A percentile compares a stretch with the other conserved stretches of the same genome.
These are phyloP conservation scores for Globisporangium nodosum DNA, from an alignment of 352 stramenopile genomes.

Conservation along the genomic window DNA sequence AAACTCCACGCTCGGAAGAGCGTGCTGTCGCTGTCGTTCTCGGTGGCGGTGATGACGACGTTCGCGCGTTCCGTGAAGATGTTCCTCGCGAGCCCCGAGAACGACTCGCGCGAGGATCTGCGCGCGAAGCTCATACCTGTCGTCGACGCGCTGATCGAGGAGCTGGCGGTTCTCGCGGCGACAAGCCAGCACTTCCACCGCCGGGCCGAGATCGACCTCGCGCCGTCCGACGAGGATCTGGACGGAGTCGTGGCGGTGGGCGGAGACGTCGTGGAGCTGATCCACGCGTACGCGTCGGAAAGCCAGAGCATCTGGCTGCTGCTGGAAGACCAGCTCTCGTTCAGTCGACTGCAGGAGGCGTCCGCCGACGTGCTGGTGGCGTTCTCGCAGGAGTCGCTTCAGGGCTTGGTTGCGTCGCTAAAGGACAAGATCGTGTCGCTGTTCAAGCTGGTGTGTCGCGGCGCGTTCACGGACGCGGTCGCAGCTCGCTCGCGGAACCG, in stretches of 20 bases:
- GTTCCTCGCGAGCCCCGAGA: slow-evolving; percentile 22
- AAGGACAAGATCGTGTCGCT: slow-evolving; percentile 60
- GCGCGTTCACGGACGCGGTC: slow-evolving; percentile 70
- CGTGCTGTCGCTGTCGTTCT: slow-evolving; percentile 47
- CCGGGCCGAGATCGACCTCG: slow-evolving; percentile 63
- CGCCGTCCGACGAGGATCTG: slow-evolving; percentile 57
- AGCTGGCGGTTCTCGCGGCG: slow-evolving; percentile 28
- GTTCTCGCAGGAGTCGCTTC: slow-evolving; percentile 43
- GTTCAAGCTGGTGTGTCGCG: slow-evolving; percentile 75
- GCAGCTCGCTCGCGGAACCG: slow-evolving; percentile 29
- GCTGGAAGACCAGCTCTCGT: slow-evolving; percentile 37
- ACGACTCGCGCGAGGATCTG: slow-evolving; percentile 20
- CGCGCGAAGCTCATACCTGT: slow-evolving; percentile 25
- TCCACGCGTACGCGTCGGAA: slow-evolving; percentile 48
- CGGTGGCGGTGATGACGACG: slow-evolving; percentile 50
- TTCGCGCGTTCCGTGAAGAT: slow-evolving; percentile 29
- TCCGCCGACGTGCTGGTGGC: slow-evolving; percentile 28
- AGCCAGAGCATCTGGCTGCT: slow-evolving; percentile 32
- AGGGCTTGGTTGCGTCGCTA: slow-evolving; percentile 36
- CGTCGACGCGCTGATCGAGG: slow-evolving; percentile 38
- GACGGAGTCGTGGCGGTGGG: slow-evolving; percentile 55
- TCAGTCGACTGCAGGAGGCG: slow-evolving; percentile 10
- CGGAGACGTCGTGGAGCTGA: slow-evolving; percentile 50
- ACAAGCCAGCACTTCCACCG: slow-evolving; percentile 58
- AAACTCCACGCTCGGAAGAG: slow-evolving; percentile 55